Percentiles rank a stretch among this genome's conserved stretches.
phyloP scores from a whole-genome alignment of 768 basidiomycete genomes.

The Phanerochaete carnosa region DNA sequence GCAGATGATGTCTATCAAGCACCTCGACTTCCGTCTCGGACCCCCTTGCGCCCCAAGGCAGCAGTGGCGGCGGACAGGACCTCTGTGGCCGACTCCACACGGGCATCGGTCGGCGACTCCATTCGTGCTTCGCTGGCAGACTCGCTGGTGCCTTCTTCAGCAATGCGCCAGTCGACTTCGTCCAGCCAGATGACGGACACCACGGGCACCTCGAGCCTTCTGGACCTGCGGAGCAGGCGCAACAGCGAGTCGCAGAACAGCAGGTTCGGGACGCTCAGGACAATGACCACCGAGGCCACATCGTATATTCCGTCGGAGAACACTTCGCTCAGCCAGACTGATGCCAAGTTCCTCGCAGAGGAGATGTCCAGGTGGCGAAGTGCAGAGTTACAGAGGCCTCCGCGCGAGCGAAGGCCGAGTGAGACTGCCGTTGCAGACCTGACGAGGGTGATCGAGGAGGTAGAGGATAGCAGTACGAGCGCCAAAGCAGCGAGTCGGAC shows the following conservation, averaged over 20 bases:
- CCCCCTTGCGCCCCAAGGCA: slow-evolving; percentile 47
- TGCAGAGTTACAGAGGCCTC: slow-evolving; percentile 16
- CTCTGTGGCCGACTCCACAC: slow-evolving; percentile 27
- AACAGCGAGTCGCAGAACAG: slow-evolving; percentile 42
- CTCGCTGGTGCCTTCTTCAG: slow-evolving; percentile 22
- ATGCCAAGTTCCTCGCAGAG: slow-evolving; percentile 51
- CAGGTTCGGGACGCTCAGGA: slow-evolving; percentile 77
- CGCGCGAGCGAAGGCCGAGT: slow-evolving; percentile 61
- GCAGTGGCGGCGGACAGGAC: slow-evolving; percentile 18
- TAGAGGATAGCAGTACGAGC: slow-evolving; percentile 47
- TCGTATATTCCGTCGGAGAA: slow-evolving; percentile 51
- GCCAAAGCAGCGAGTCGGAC: slow-evolving; percentile 26
- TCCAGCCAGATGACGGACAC: slow-evolving; percentile 59
- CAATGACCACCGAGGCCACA: slow-evolving; percentile 79
- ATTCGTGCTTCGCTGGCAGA: slow-evolving; percentile 32
- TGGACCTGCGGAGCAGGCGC: slow-evolving; percentile 35
- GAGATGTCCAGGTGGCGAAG: slow-evolving; percentile 36
- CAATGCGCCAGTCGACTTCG: slow-evolving; percentile 58
- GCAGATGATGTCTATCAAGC: slow-evolving; percentile 35
- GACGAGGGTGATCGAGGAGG: slow-evolving; percentile 66
- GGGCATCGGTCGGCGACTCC: slow-evolving; percentile 35
- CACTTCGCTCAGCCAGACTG: slow-evolving; percentile 63
- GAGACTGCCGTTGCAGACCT: slow-evolving; percentile 61
- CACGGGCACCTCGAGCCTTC: slow-evolving; percentile 50
- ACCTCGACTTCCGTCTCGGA: slow-evolving; percentile 42